These are phyloP conservation scores for Echria macrotheca DNA, from an alignment of 495 filamentous ascomycete species.

Conservation along the genomic window DNA sequence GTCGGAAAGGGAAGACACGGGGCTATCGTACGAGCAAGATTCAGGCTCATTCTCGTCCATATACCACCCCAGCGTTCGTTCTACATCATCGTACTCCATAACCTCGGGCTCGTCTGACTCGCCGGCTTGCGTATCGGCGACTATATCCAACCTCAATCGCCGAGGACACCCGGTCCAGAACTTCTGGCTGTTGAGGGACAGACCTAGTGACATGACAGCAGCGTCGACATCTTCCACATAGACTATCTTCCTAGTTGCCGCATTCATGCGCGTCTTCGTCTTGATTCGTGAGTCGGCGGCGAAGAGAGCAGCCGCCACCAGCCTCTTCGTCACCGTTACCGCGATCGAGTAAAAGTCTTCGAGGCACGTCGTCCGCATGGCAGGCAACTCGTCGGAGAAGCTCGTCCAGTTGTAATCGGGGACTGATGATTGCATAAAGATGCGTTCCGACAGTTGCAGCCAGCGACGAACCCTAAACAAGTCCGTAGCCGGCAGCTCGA, in stretches of 20 bases:
- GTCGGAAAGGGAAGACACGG: not conserved
- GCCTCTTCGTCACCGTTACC: conserved; percentile 58
- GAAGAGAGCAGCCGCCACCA: conserved; percentile 62
- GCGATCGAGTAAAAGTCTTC: conserved; percentile 68
- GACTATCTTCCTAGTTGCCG: conserved; percentile 38
- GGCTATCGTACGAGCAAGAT: not conserved
- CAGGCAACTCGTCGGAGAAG: conserved; percentile 48
- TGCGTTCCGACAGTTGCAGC: conserved; percentile 55
- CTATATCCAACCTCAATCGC: conserved; percentile 53
- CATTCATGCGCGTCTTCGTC: conserved; percentile 32
- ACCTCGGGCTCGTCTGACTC: conserved; percentile 17
- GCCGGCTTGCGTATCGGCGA: conserved; percentile 7
- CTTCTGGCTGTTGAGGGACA: conserved; percentile 37
- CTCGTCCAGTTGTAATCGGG: conserved; percentile 62
- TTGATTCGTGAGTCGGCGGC: conserved; percentile 53
- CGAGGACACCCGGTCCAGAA: conserved; percentile 60
- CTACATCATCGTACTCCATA: conserved; percentile 52
- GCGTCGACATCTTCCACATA: conserved; percentile 56
- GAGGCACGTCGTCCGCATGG: conserved; percentile 61
- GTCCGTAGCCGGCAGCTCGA: conserved; percentile 32
- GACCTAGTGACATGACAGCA: conserved; percentile 52
- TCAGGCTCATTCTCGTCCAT: not conserved
- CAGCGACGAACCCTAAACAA: conserved; percentile 56
- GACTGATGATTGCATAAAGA: conserved; percentile 75
- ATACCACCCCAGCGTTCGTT: conserved; percentile 29